Conservation (phyloP, 345 rosid species). For the Noccaea bulbosa region DNA sequence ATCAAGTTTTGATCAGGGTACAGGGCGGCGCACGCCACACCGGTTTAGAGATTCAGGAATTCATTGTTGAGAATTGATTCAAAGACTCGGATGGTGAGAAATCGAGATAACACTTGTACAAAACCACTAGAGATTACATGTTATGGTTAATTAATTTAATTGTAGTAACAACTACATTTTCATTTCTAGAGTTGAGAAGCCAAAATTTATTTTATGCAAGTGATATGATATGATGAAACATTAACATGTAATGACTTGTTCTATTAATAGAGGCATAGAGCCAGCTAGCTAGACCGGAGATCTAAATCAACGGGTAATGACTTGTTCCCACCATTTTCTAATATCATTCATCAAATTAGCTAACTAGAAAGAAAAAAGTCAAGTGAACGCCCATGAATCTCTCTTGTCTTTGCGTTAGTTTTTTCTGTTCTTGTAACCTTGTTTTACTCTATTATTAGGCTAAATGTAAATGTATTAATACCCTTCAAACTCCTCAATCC, state of each 20-base stretch:
- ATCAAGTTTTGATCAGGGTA: constrained; percentile 59
- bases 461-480: constrained; percentile 27
- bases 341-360: background rate
- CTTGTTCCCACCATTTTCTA: background rate
- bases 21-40: constrained; percentile 92
- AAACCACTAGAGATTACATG: no score
- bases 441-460: constrained; percentile 25
- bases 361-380: background rate
- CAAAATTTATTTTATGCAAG: background rate
- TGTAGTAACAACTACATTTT: background rate
- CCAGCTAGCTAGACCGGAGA: background rate
- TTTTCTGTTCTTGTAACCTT: constrained; percentile 6
- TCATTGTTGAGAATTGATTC: constrained; percentile 81
- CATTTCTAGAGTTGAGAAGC: background rate
- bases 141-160: no score
- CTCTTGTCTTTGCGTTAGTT: constrained; percentile 23
- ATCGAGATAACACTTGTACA: no score
- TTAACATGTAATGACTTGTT: background rate
- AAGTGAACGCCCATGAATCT: constrained; percentile 34
- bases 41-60: constrained; percentile 82
- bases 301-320: constrained; percentile 6
- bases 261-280: constrained; percentile 2
- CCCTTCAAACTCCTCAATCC: constrained; percentile 5
- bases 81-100: no score
- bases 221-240: background rate